Percentiles rank a stretch among this genome's conserved stretches.
Evolutionary conservation across 2,329 filamentous ascomycete genomes (phyloP).

Genomic region (Chalara sp.): DNA sequence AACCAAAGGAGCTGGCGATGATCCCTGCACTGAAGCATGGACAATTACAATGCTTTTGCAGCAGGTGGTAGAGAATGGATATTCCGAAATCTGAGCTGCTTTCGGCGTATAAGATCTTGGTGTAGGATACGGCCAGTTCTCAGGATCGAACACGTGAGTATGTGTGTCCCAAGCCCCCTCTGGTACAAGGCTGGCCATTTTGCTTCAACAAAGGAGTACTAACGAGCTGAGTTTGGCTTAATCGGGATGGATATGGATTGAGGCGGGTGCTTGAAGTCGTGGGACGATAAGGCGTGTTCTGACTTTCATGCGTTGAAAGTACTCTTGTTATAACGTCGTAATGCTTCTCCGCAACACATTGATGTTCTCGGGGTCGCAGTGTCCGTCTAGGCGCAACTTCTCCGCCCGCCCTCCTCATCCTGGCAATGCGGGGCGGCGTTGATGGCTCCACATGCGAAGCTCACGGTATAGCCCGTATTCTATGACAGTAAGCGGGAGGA

Average conservation of each 20-base stretch:
- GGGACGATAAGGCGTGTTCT: not conserved
- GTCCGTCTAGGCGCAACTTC: not conserved
- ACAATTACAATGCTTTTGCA: not conserved
- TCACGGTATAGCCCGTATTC: too few species aligned
- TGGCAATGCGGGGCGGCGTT: too few species aligned
- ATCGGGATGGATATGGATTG: not conserved
- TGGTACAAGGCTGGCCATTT: not conserved
- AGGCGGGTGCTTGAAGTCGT: not conserved
- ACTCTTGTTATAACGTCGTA: not conserved
- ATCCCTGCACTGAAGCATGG: not conserved
- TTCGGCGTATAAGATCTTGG: not conserved
- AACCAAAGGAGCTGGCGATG: not conserved
- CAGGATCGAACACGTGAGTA: not conserved
- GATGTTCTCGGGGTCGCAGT: not conserved
- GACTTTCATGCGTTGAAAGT: not conserved
- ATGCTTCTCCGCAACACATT: not conserved
- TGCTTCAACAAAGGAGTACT: not conserved
- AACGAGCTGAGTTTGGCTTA: not conserved
- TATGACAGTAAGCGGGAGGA: too few species aligned
- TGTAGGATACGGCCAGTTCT: not conserved
- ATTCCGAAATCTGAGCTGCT: not conserved
- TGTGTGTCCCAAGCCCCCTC: not conserved
- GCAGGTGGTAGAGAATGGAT: not conserved
- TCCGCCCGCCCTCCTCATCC: not conserved
- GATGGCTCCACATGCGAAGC: too few species aligned